Evolutionary conservation across 169 alveolate genomes (phyloP), one percentile per base, ranked within the genome.

Genomic region (Plasmodium vivax): DNA sequence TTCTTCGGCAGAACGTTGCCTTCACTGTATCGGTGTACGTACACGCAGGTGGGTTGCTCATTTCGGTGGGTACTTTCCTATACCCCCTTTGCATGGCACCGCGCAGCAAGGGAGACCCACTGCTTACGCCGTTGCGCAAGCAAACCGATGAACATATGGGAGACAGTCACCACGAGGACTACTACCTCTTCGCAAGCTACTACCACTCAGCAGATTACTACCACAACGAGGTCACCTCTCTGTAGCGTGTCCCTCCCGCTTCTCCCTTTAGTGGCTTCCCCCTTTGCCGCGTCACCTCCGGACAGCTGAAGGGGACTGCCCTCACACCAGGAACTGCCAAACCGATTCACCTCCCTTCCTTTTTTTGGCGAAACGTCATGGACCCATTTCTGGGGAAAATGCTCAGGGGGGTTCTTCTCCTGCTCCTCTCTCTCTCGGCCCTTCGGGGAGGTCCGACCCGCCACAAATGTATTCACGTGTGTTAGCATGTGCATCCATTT

Each of bases 381-480:
- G 23, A 16, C 4, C 77, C 81, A 38, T 72, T 71, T 54, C 56
- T 43, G 8, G 71, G 68, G 51, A 71, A 73, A 23, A 23, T 84
- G 47, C 54, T 84, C 73, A 81, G 10, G 34, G 36, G 36, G 45
- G 74, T 36, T 43, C 51, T 84, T n/a, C n/a, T n/a, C 74, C 74
- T 71, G 54, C n/a, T 23, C 77, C 45, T 84, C 51, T 38, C 54
- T 84, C 54, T 45, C 34, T n/a, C 51, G n/a, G 47, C 27, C 45
- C 71, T 85, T 56, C 45, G 68, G 83, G 56, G 32, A 32, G 93
- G 93, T 84, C 77, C 38, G 38, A 56, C 32, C 62, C 54, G 16
- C 41, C 62, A 47, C 0, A 41, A 38, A 83, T 54, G 41, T 56
- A n/a, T n/a, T n/a, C n/a, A n/a, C n/a, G 36, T 38, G 54, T 36